Evolutionary conservation across 1,284 basidiomycete species (phyloP).

Genomic region (Xanthoconium separans): DNA sequence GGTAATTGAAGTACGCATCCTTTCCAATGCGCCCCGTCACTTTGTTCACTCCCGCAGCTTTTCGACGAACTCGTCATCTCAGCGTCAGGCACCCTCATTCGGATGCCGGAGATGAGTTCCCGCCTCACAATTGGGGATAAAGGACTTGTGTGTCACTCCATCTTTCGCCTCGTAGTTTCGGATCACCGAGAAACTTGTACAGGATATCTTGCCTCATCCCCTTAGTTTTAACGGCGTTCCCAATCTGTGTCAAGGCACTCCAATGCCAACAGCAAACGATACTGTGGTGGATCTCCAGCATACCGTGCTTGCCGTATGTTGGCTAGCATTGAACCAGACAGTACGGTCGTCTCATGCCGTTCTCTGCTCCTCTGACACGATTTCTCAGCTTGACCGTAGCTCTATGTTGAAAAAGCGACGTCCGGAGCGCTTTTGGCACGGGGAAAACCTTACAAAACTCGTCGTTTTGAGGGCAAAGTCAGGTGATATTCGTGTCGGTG

Average conservation of each 20-base stretch:
- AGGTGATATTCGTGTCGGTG: constrained; percentile 69
- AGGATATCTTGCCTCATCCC: constrained; percentile 69
- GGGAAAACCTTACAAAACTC: constrained; percentile 63
- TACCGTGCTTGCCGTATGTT: constrained; percentile 78
- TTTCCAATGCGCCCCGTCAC: not conserved
- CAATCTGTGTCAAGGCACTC: constrained; percentile 45
- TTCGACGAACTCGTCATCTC: constrained; percentile 84
- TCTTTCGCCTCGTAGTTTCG: constrained; percentile 1
- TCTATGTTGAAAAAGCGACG: constrained; percentile 58
- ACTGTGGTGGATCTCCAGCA: constrained; percentile 77
- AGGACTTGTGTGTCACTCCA: constrained; percentile 51
- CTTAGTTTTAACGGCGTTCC: constrained; percentile 46
- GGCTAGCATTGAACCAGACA: constrained; percentile 88
- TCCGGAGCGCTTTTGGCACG: constrained; percentile 77
- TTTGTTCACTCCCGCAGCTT: constrained; percentile 46
- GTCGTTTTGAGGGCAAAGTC: constrained; percentile 61
- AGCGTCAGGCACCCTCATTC: constrained; percentile 57
- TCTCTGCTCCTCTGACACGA: constrained; percentile 7
- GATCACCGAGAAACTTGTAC: constrained; percentile 5
- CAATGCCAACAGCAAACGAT: constrained; percentile 46
- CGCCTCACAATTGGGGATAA: constrained; percentile 70
- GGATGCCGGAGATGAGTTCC: constrained; percentile 74
- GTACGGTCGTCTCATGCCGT: constrained; percentile 41
- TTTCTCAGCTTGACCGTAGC: constrained; percentile 53
- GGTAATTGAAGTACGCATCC: constrained; percentile 47